Evolutionary conservation across 139 green algal genomes (phyloP).

Genomic region (Tetradesmus lagerheimii): DNA sequence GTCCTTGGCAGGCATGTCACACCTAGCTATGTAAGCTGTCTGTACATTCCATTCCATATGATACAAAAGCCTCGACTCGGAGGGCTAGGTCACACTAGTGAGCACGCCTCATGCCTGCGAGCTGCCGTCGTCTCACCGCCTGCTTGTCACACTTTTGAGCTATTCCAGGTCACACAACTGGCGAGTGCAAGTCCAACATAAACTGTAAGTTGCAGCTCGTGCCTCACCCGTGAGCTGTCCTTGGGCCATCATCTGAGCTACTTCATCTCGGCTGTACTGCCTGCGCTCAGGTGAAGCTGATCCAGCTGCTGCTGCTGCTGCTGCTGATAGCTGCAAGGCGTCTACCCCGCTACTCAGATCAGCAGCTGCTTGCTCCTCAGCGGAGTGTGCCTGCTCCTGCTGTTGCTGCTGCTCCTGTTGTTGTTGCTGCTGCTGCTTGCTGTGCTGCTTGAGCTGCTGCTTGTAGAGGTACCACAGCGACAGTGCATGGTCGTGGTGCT

Average conservation of each 20-base stretch:
- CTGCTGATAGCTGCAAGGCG: not conserved
- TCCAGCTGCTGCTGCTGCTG: constrained; percentile 2
- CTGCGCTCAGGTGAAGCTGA: not conserved
- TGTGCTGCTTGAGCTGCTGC: not conserved
- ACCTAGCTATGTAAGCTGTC: too few species aligned
- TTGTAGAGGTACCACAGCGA: constrained; percentile 35
- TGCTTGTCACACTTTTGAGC: not conserved
- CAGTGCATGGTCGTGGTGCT: constrained; percentile 29
- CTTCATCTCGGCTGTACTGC: constrained; percentile 34
- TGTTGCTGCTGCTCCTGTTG: constrained; percentile 30
- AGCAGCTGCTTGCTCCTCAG: not conserved
- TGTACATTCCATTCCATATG: too few species aligned
- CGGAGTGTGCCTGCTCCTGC: not conserved
- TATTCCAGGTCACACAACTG: not conserved
- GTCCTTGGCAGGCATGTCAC: too few species aligned
- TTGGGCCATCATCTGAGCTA: constrained; percentile 23
- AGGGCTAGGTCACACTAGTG: not conserved
- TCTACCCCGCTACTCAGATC: not conserved
- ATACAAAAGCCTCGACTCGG: too few species aligned
- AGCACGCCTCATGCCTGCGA: not conserved
- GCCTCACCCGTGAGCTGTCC: constrained; percentile 16
- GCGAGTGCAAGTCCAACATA: not conserved
- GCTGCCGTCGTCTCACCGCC: not conserved
- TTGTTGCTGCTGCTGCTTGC: constrained; percentile 8
- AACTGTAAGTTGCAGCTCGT: not conserved